A percentile compares a stretch with the other conserved stretches of the same genome.
Conservation (phyloP, 805 yeast species). For the Scheffersomyces lignosus region DNA sequence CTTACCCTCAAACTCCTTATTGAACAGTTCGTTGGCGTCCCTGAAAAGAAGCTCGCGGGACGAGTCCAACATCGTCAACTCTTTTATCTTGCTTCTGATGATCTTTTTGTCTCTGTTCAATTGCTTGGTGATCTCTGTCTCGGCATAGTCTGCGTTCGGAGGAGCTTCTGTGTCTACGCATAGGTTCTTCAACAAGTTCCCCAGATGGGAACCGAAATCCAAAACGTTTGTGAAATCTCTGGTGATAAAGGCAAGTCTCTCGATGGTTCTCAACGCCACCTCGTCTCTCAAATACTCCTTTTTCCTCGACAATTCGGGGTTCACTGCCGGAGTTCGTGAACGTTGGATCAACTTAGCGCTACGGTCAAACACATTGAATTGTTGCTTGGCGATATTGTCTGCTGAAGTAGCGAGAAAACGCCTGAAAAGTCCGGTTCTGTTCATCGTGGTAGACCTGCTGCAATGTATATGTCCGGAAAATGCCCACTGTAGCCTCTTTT, state of each 20-base stretch:
- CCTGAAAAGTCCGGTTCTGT: constrained; percentile 1
- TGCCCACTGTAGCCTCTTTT: no score
- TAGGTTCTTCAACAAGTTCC: constrained; percentile 52
- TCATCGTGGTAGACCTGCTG: no score
- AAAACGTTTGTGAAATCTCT: constrained; percentile 59
- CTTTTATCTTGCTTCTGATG: constrained; percentile 53
- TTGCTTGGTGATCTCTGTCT: constrained; percentile 37
- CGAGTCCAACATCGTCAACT: constrained; percentile 67
- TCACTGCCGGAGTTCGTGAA: constrained; percentile 46
- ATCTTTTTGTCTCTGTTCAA: constrained; percentile 51
- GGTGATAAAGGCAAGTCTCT: constrained; percentile 71
- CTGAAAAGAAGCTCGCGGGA: constrained; percentile 52
- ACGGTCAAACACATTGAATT: constrained; percentile 58
- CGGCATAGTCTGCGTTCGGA: constrained; percentile 30
- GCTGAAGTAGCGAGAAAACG: constrained; percentile 28
- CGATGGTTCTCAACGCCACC: constrained; percentile 70
- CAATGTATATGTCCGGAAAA: no score
- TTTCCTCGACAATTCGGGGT: constrained; percentile 46
- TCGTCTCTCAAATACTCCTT: constrained; percentile 77
- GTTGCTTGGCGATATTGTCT: constrained; percentile 21
- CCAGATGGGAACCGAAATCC: constrained; percentile 75
- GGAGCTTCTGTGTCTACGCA: constrained; percentile 27
- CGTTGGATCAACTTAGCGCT: constrained; percentile 61
- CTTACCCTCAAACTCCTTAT: constrained; percentile 41
- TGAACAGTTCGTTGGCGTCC: constrained; percentile 44